Conservation (phyloP, 1,284 basidiomycete genomes). For the Sanghuangporus sanghuang region DNA sequence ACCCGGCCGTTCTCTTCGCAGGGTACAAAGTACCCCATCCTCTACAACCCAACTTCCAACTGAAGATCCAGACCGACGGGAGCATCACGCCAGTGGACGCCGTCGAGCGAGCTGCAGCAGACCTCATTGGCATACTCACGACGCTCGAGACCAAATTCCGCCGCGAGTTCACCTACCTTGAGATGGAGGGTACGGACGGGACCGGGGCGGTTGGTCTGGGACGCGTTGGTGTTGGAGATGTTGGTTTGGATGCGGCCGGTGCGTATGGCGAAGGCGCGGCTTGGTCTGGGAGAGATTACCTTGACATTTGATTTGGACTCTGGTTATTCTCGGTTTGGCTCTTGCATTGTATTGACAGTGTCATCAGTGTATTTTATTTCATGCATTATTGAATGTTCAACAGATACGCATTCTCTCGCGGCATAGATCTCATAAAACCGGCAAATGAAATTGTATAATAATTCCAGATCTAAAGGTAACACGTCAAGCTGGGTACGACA, state of each 20-base stretch:
- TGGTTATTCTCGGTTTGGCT: background rate
- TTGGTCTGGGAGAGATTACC: constrained; percentile 49
- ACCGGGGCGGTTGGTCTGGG: background rate
- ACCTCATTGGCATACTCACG: constrained; percentile 75
- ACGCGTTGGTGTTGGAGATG: constrained; percentile 1
- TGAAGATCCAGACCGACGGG: constrained; percentile 96
- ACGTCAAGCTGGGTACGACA: background rate
- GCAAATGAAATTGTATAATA: background rate
- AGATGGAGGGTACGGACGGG: constrained; percentile 46
- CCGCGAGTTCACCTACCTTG: constrained; percentile 71
- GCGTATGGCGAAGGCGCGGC: constrained; percentile 13
- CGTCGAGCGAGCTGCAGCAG: constrained; percentile 80
- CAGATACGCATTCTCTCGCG: background rate
- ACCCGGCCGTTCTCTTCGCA: constrained; percentile 87
- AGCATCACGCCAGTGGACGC: constrained; percentile 77
- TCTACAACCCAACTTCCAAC: constrained; percentile 86
- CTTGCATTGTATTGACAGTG: background rate
- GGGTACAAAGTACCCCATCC: constrained; percentile 98
- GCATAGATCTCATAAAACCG: background rate
- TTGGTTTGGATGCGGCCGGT: constrained; percentile 26
- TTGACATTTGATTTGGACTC: constrained; percentile 48
- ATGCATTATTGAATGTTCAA: background rate
- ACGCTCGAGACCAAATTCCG: constrained; percentile 69
- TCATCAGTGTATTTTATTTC: constrained; percentile 6
- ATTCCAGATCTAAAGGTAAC: background rate